Evolutionary conservation across 495 filamentous ascomycete species (phyloP).

Genomic region (Lasiosphaeria miniovina): DNA sequence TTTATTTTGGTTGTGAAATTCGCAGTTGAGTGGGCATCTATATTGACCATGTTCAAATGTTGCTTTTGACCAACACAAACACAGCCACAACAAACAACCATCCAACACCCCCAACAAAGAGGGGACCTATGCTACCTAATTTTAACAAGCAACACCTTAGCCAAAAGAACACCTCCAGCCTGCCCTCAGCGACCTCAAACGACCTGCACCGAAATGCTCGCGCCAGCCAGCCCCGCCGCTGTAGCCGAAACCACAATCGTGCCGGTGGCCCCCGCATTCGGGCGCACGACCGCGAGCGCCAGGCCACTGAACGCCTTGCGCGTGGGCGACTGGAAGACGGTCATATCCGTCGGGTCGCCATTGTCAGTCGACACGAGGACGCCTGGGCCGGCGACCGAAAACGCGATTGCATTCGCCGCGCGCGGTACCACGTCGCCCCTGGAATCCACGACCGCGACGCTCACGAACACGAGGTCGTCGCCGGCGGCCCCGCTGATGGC

Average conservation of each 20-base stretch:
- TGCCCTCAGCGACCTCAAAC: not conserved
- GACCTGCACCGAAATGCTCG: constrained; percentile 10
- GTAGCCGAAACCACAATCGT: constrained; percentile 34
- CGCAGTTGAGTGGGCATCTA: too few species aligned
- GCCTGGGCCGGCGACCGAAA: constrained; percentile 36
- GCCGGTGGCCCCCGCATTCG: constrained; percentile 29
- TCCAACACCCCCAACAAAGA: too few species aligned
- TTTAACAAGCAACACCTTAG: too few species aligned
- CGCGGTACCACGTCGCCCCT: constrained; percentile 19
- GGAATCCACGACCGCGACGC: constrained; percentile 40
- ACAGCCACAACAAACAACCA: too few species aligned
- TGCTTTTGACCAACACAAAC: too few species aligned
- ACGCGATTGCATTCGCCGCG: constrained; percentile 40
- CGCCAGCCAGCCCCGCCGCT: constrained; percentile 25
- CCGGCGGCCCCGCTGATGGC: constrained; percentile 38
- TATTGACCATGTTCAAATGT: too few species aligned
- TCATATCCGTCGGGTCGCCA: constrained; percentile 45
- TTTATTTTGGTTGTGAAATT: too few species aligned
- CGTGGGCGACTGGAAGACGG: constrained; percentile 38
- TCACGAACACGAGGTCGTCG: constrained; percentile 42
- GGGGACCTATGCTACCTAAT: too few species aligned
- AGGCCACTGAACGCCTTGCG: constrained; percentile 45
- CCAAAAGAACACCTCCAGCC: too few species aligned
- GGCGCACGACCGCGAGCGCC: constrained; percentile 40
- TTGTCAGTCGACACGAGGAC: constrained; percentile 48